Base-by-base conservation (phyloP, 2,329 filamentous ascomycete genomes). In the Colletotrichum tamarilloi region DNA sequence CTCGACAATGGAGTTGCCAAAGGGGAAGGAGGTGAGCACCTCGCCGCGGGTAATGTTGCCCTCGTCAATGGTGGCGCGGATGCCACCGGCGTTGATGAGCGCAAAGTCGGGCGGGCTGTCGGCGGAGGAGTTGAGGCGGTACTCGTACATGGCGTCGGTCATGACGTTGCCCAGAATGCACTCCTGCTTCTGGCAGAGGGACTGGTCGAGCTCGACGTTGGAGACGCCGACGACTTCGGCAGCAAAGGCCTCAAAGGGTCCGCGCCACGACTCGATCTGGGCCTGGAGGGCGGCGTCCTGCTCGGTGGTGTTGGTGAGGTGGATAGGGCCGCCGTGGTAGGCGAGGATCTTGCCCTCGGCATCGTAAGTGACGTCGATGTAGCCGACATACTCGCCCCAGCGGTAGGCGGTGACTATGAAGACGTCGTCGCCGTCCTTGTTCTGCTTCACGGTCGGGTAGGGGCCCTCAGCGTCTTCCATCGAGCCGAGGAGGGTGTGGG, bases 301-400 rank as follows among this genome's bases (percentile, higher is more conserved):
- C 64, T 83, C 80, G 1, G 90, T 92, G 4, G 85, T 81, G 81
- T 92, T 92, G 80, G 88, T 90, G 67, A 93, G 81, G 77, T 92
- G 90, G 76, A 93, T 89, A 1, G 91, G 91, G 0, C 87, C 90
- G 38, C 91, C 91, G 77, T 88, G 87, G 81, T 93, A 93, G 4
- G 86, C 86, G 6, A 92, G 84, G 19, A 92, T 87, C 79, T 88
- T 90, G 79, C 91, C 91, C 1, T 88, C 82, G 4, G 83, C 75
- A 76, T 92, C 90, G 77, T 91, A 93, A 1, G 89, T 90, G 8
- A 93, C 86, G 75, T 92, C 90, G 75, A 93, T 93, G 79, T 91
- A 91, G 70, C 91, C 91, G 2, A 93, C 81, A 68, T 92, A 92
- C 81, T 92, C 90, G 64, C 91, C 91, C 91, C 91, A 93, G 74